Percentiles rank a stretch among this genome's conserved stretches.
These are phyloP conservation scores for Escallonia rubra DNA, from an alignment of 129 eudicot genomes.

Conservation along the genomic window DNA sequence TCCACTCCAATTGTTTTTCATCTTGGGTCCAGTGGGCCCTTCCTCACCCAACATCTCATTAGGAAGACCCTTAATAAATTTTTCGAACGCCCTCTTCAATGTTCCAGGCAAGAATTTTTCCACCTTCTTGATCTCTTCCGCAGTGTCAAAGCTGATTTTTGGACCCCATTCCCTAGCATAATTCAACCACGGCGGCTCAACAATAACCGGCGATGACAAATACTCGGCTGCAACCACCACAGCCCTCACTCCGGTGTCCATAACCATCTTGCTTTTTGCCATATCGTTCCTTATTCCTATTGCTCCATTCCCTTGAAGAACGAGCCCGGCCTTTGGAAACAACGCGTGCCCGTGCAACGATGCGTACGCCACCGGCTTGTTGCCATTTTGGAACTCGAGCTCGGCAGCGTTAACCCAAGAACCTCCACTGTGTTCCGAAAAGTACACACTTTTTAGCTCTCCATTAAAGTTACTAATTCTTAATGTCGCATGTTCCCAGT, in stretches of 20 bases:
- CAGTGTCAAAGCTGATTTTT: slow-evolving; percentile 45
- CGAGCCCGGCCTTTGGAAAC: slow-evolving; percentile 41
- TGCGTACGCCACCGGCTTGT: slow-evolving; percentile 40
- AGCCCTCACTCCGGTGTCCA: slow-evolving; percentile 47
- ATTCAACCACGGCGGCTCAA: slow-evolving; percentile 71
- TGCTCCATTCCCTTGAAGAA: slow-evolving; percentile 33
- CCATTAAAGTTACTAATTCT: slow-evolving; percentile 51
- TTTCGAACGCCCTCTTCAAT: slow-evolving; percentile 33
- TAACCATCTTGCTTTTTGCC: slow-evolving; percentile 25
- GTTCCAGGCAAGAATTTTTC: slow-evolving; percentile 46
- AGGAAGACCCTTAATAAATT: slow-evolving; percentile 46
- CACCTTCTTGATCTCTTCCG: slow-evolving; percentile 44
- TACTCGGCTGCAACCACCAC: slow-evolving; percentile 52
- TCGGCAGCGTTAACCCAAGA: slow-evolving; percentile 38
- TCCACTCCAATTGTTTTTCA: slow-evolving; percentile 69
- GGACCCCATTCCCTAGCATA: slow-evolving; percentile 89
- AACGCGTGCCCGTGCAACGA: slow-evolving; percentile 40
- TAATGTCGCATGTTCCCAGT: slow-evolving; percentile 56
- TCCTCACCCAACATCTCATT: slow-evolving; percentile 71
- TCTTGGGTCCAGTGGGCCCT: slow-evolving; percentile 91
- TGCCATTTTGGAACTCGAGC: slow-evolving; percentile 38
- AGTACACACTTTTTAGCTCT: slow-evolving; percentile 29
- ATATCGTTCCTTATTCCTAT: slow-evolving; percentile 68
- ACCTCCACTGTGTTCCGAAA: slow-evolving; percentile 46
- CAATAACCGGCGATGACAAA: slow-evolving; percentile 26